A percentile compares a stretch with the other conserved stretches of the same genome.
Conservation (phyloP, 257 asterid genomes). For the Nicotiana obtusifolia region DNA sequence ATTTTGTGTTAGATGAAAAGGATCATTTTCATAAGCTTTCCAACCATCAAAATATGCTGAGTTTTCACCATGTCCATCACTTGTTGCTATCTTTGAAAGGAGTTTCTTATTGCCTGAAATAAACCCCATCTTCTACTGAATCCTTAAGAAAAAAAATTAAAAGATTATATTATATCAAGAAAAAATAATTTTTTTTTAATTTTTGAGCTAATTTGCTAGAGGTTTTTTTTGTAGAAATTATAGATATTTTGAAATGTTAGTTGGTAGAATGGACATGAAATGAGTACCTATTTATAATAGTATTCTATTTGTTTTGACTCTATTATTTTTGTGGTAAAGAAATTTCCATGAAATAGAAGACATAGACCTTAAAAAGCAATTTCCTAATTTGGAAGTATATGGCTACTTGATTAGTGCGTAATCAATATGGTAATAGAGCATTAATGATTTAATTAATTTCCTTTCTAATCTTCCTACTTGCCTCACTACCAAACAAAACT, state of each 20-base stretch:
- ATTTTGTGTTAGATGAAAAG: conserved; percentile 8
- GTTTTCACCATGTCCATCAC: conserved; percentile 18
- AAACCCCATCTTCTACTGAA: not conserved
- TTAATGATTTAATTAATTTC: not conserved
- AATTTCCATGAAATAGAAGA: conserved; percentile 6
- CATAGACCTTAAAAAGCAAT: not conserved
- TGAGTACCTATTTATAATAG: not conserved
- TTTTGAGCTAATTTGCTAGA: not conserved
- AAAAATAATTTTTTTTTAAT: not conserved
- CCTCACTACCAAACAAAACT: no score
- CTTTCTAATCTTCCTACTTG: no score
- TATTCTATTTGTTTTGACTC: not conserved
- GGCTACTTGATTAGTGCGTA: not conserved
- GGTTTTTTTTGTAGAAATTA: not conserved
- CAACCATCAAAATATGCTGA: conserved; percentile 23
- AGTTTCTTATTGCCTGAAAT: not conserved
- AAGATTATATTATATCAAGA: not conserved
- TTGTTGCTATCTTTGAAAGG: conserved; percentile 11
- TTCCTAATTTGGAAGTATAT: not conserved
- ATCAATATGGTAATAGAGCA: not conserved
- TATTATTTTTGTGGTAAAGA: not conserved
- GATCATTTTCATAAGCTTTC: conserved; percentile 21
- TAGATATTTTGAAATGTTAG: not conserved
- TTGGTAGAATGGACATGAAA: not conserved
- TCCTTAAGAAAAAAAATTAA: not conserved